Evolutionary conservation across 331 rosid genomes (phyloP), one percentile per base, ranked within the genome.

Genomic region (Quercus tomentella): DNA sequence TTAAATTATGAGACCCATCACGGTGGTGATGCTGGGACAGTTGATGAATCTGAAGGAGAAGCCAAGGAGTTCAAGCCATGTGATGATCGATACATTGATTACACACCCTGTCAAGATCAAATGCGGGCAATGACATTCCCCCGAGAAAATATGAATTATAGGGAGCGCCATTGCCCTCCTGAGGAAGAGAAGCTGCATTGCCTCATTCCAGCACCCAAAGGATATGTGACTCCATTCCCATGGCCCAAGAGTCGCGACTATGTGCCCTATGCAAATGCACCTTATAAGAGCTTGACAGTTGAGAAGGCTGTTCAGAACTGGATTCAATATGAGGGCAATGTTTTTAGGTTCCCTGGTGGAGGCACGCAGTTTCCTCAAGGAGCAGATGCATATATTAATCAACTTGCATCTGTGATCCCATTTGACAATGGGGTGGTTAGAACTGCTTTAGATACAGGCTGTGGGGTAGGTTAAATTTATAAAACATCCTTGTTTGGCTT

Each of bases 301-400:
- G 98, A 93, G 88, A 93, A 93, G 88, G 98, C 98, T 74, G 91
- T 91, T 65, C 97, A 93, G 85, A 93, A 93, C 78, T 93, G 98
- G 98, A 90, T 93, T 80, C 97, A 89, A 67, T 91, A 88, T 41
- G 97, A 91, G 84, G 98, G 98, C 58, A 88, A 87, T 76, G 93
- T 93, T 75, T 91, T 93, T 82, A 88, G 89, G 85, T 93, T 93
- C 61, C 98, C 98, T 0, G 97, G 97, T 80, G 98, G 98, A 37
- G 98, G 98, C 72, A 91, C 98, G 1, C 97, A 91, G 87, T 93
- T 93, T 87, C 98, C 98, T 33, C 84, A 83, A 4, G 98, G 98
- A 49, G 98, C 98, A 56, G 97, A 93, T 86, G 91, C 90, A 35
- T 93, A 93, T 71, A 91, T 93, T 63, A 77, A 84, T 68, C 82